Conservation (phyloP, 164 flowering plant genomes). For the Chimonanthus salicifolius region DNA sequence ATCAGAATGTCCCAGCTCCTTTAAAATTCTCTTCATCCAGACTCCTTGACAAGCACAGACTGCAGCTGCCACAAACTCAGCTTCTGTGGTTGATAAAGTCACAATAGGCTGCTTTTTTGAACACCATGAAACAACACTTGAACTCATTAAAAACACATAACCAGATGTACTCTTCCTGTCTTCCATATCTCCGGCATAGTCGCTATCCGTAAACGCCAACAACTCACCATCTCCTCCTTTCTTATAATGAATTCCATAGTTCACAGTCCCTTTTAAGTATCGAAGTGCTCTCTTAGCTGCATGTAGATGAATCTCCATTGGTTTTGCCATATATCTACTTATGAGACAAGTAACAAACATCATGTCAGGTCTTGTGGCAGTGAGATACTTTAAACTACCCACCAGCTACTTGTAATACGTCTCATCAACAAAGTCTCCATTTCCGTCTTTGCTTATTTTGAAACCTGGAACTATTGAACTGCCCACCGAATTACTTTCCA, state of each 20-base stretch:
- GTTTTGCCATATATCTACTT: conserved; percentile 22
- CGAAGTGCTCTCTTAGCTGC: conserved; percentile 17
- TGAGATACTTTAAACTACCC: conserved; percentile 28
- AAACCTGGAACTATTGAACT: conserved; percentile 12
- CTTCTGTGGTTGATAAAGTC: conserved; percentile 20
- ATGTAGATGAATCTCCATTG: conserved; percentile 15
- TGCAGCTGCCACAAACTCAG: conserved; percentile 19
- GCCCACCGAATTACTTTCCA: background rate
- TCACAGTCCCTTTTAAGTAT: conserved; percentile 14
- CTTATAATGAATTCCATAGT: conserved; percentile 9
- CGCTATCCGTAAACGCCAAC: conserved; percentile 15
- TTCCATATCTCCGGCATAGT: conserved; percentile 23
- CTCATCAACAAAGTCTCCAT: conserved; percentile 6
- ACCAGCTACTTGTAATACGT: conserved; percentile 19
- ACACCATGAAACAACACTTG: conserved; percentile 17
- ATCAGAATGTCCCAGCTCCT: background rate
- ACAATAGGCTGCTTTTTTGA: conserved; percentile 22
- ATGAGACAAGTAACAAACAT: conserved; percentile 17
- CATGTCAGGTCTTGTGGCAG: conserved; percentile 18
- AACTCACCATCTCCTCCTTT: conserved; percentile 11
- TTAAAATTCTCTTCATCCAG: conserved; percentile 2
- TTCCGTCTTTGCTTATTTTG: background rate
- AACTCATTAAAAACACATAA: conserved; percentile 17
- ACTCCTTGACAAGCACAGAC: conserved; percentile 13
- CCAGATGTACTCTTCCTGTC: conserved; percentile 24